phyloP scores from a whole-genome alignment of 1,139 yeast genomes.

The Meyerozyma guilliermondii region DNA sequence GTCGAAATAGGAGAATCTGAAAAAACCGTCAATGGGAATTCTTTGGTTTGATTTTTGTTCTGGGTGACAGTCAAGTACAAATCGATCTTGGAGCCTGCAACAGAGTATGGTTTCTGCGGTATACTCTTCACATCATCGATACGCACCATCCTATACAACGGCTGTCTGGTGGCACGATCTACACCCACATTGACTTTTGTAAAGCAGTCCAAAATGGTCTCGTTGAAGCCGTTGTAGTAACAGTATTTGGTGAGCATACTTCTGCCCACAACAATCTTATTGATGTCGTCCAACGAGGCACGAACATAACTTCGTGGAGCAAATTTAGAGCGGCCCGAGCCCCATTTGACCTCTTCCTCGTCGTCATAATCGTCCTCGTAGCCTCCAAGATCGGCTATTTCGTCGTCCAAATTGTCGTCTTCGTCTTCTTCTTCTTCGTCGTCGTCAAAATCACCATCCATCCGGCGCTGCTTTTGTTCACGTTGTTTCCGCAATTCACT shows the following conservation, averaged over 20 bases:
- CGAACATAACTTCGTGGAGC: slow-evolving; percentile 25
- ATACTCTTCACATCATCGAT: slow-evolving; percentile 56
- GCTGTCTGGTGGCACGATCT: slow-evolving; percentile 55
- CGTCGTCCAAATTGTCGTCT: slow-evolving; percentile 36
- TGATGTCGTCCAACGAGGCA: slow-evolving; percentile 55
- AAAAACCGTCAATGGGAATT: slow-evolving; percentile 70
- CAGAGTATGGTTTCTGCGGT: slow-evolving; percentile 53
- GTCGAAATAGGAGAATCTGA: slow-evolving; percentile 68
- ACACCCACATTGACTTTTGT: slow-evolving; percentile 79
- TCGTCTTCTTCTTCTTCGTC: slow-evolving; percentile 27
- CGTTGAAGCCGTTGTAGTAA: slow-evolving; percentile 77
- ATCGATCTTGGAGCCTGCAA: slow-evolving; percentile 53
- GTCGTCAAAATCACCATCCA: slow-evolving; percentile 21
- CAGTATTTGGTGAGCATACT: slow-evolving; percentile 68
- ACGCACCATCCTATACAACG: slow-evolving; percentile 81
- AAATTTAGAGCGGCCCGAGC: slow-evolving; percentile 27
- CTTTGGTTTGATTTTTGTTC: slow-evolving; percentile 61
- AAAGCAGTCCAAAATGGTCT: slow-evolving; percentile 64
- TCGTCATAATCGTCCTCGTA: slow-evolving; percentile 29
- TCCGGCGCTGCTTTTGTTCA: slow-evolving; percentile 52
- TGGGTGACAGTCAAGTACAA: slow-evolving; percentile 62
- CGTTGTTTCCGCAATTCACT: slow-evolving; percentile 84
- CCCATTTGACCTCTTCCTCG: slow-evolving; percentile 50
- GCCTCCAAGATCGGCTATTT: slow-evolving; percentile 5
- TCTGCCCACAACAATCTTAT: slow-evolving; percentile 72